Conservation (phyloP, 2,329 filamentous ascomycete genomes). For the Metarhizium anisopliae region DNA sequence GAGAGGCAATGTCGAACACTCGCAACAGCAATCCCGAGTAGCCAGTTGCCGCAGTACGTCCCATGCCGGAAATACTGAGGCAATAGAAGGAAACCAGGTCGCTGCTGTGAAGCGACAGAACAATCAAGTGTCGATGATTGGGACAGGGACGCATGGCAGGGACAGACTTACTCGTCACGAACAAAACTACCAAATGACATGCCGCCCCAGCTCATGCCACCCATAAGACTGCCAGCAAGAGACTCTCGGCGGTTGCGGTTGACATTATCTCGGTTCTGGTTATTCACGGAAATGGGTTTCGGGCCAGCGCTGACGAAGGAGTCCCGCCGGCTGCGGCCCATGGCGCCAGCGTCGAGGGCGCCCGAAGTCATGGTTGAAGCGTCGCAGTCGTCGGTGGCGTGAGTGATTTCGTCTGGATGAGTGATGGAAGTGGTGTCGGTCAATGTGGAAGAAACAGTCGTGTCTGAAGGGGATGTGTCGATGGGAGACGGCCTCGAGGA, state of each 20-base stretch:
- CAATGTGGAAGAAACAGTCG: slow-evolving; percentile 16
- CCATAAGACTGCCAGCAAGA: slow-evolving; percentile 56
- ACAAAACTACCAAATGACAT: slow-evolving; percentile 96
- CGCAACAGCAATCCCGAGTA: background rate
- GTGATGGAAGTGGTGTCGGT: slow-evolving; percentile 14
- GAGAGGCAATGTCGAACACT: background rate
- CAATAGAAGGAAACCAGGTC: background rate
- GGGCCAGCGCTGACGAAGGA: slow-evolving; percentile 57
- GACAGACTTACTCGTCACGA: slow-evolving; percentile 77
- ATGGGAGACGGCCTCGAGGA: slow-evolving; percentile 28
- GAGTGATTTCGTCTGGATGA: slow-evolving; percentile 8
- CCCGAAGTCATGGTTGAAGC: slow-evolving; percentile 49
- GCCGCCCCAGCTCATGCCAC: slow-evolving; percentile 94
- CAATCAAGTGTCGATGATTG: background rate
- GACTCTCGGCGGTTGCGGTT: slow-evolving; percentile 52
- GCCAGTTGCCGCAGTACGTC: background rate
- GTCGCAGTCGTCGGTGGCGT: slow-evolving; percentile 16
- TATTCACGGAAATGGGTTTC: slow-evolving; percentile 59
- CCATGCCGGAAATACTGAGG: background rate
- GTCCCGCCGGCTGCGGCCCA: slow-evolving; percentile 52
- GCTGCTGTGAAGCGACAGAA: background rate
- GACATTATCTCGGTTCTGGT: slow-evolving; percentile 51
- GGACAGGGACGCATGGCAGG: slow-evolving; percentile 12
- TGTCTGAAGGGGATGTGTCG: slow-evolving; percentile 15
- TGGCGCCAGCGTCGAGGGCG: slow-evolving; percentile 45